Evolutionary conservation across 2,329 filamentous ascomycete species (phyloP), one percentile per base, ranked within the genome.

Genomic region (Aspergillus fischeri): DNA sequence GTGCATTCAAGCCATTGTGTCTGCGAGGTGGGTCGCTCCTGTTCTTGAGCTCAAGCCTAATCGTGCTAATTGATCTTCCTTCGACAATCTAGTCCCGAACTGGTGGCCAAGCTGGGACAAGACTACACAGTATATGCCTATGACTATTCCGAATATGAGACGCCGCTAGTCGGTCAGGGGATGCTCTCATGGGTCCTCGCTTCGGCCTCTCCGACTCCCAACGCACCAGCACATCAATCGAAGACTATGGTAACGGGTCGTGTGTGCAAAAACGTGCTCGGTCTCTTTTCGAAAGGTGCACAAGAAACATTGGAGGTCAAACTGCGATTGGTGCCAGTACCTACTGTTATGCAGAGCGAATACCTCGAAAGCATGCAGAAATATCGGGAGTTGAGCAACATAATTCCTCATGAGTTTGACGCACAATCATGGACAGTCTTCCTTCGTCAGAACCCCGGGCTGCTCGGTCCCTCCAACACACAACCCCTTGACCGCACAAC

Each of bases 41-140:
- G 25, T 10, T 11, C 20, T 54, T 38, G 5, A 17, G 5, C 14
- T 3, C 14, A 24, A 7, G 10, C 11, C 11, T 1, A 24, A 21
- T 14, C 44, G 6, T 47, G 10, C 44, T 47, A 24, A 47, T 27
- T 4, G 14, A 11, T 47, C 44, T 56, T 48, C 51, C 32, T 25
- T 42, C 41, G 51, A 56, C 48, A 7, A 49, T 47, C 21, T 57
- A 97, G 94, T 71, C 94, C 94, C 41, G 94, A 99, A 76, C 83
- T 99, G 49, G 79, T 92, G 49, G 84, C 85, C 70, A 80, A 88
- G 79, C 71, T 88, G 59, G 81, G 88, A 76, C 77, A 84, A 74
- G 92, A 99, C 77, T 99, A 94, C 76, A 94, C 92, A n/a, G 87
- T 99, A 56, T 99, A 99, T 75, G 92, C 93, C 29, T 91, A 91